phyloP scores from a whole-genome alignment of 208 protist species.

The Strigomonas culicis region DNA sequence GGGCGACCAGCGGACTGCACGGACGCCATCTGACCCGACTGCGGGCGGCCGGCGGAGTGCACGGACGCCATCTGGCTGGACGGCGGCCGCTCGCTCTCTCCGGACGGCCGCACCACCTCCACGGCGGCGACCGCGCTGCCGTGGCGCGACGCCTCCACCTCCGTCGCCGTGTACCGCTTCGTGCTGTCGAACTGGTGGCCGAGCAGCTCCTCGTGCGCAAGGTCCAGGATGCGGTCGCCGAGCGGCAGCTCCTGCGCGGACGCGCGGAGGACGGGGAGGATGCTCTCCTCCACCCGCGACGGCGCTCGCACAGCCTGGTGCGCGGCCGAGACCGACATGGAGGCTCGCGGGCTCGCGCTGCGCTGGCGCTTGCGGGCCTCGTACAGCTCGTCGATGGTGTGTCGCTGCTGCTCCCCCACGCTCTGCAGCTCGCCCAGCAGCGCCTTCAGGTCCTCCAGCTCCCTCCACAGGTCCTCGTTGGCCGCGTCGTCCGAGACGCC shows the following conservation, averaged over 20 bases:
- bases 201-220: slow-evolving; percentile 55
- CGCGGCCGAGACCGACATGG: not conserved
- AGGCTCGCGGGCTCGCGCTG: slow-evolving; percentile 5
- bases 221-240: slow-evolving; percentile 62
- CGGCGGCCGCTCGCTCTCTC: not conserved
- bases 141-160: not conserved
- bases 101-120: not conserved
- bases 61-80: not conserved
- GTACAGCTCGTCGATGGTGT: slow-evolving; percentile 82
- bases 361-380: slow-evolving; percentile 53
- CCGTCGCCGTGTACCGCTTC: not conserved
- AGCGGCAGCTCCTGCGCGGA: slow-evolving; percentile 19
- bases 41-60: not conserved
- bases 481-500: slow-evolving; percentile 10
- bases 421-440: slow-evolving; percentile 52
- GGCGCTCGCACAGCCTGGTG: not conserved
- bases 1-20: too few relatives aligned
- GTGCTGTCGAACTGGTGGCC: slow-evolving; percentile 5
- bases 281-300: not conserved
- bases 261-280: not conserved
- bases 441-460: slow-evolving; percentile 50
- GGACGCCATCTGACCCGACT: too few relatives aligned
- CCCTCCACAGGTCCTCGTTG: slow-evolving; percentile 47
- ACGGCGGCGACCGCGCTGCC: not conserved
- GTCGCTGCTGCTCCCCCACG: slow-evolving; percentile 37